Base-by-base conservation (phyloP, 495 filamentous ascomycete species). In the Gamarada debralockiae region DNA sequence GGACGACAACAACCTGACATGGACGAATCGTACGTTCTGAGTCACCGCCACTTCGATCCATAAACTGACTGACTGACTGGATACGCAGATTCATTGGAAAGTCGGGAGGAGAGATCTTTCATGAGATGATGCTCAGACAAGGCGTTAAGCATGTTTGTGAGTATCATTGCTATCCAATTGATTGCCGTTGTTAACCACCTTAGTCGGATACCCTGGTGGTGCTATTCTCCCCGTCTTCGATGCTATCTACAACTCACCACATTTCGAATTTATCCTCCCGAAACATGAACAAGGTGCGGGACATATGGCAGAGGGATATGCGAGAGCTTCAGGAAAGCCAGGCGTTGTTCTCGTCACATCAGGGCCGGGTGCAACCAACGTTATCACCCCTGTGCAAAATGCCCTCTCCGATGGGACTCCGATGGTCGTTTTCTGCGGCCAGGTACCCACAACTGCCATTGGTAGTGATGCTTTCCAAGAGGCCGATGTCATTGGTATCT, bases 101-200 rank as follows among this genome's bases (percentile, higher is more conserved):
- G 75, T 95, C 79, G 44, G 95, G 95, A 67, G 93, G 93, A 64
- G 85, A 96, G 66, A 97, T 98, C 56, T 96, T 98, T 75, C 91
- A 98, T 63, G 92, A 98, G 71, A 97, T 98, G 93, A 96, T 98
- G 90, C 79, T 91, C 36, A 76, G 93, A 63, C 90, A 92, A 56
- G 81, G 75, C 55, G 95, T 98, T 24, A 92, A 96, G 74, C 88
- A 95, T 69, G 76, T 97, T 62, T 95, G 88, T 90, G 74, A 67
- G 85, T 87, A 62, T 53, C 43, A 39, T 22, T 40, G 42, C 25
- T 59, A 52, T 34, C 31, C 24, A 34, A 51, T 21, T 48, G 18
- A 39, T 52, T 45, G 44, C 42, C 34, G n/a, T 31, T 54, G 53
- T 46, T 63, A 31, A 59, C 50, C 13, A 46, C 27, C 48, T 9